These are phyloP conservation scores for Herpetomonas tarakana DNA, from an alignment of 208 protist genomes.

Conservation along the genomic window DNA sequence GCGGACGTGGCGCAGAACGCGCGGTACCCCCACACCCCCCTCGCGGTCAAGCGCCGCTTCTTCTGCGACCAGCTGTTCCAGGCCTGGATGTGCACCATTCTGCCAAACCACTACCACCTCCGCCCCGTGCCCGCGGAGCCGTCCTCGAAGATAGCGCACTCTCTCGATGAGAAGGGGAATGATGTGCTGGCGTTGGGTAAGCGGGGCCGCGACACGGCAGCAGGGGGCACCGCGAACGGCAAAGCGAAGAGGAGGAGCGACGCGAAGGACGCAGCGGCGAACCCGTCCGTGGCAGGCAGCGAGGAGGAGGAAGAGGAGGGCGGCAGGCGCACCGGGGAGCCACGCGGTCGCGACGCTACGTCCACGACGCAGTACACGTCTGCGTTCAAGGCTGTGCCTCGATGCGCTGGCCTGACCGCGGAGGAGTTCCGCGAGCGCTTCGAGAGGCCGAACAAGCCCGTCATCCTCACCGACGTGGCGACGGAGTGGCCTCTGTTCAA, in stretches of 20 bases:
- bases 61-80: constrained; percentile 87
- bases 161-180: background rate
- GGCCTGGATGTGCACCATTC: constrained; percentile 86
- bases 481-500: constrained; percentile 80
- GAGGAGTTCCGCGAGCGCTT: constrained; percentile 69
- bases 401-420: constrained; percentile 42
- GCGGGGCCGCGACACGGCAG: background rate
- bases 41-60: constrained; percentile 54
- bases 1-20: constrained; percentile 2
- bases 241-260: background rate
- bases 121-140: constrained; percentile 8
- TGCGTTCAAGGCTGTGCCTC: constrained; percentile 55
- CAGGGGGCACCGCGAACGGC: background rate
- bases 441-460: constrained; percentile 64
- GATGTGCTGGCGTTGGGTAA: background rate
- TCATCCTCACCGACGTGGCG: constrained; percentile 77
- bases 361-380: constrained; percentile 41
- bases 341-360: background rate
- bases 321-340: constrained; percentile 12
- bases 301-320: constrained; percentile 7
- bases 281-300: background rate
- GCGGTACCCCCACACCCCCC: constrained; percentile 31
- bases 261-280: constrained; percentile 18
- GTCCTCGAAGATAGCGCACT: background rate
- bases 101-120: constrained; percentile 75